Evolutionary conservation across 192 early-diverging fungal genomes (phyloP).

Genomic region (Chytriomyces confervae): DNA sequence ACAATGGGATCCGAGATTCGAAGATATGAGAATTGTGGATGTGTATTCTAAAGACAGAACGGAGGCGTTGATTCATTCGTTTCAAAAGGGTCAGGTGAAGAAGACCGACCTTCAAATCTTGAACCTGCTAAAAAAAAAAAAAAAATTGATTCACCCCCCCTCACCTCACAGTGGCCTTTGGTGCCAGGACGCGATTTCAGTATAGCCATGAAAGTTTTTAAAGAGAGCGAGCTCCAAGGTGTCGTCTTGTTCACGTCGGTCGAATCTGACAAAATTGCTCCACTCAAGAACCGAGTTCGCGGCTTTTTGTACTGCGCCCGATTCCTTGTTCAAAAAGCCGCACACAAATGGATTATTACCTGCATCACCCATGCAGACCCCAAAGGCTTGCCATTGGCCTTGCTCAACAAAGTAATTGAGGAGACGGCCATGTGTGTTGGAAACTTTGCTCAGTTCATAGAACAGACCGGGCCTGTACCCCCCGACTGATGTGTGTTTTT

Average conservation of each 20-base stretch:
- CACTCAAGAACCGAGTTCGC: neutral
- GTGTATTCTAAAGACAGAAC: neutral
- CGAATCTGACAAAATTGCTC: neutral
- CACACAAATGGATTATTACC: neutral
- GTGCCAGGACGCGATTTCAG: neutral
- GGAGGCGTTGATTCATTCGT: constrained; percentile 2
- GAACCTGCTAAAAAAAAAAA: too few relatives aligned
- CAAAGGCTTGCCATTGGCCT: neutral
- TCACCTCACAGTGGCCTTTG: neutral
- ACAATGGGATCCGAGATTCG: constrained; percentile 3
- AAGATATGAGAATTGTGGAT: neutral
- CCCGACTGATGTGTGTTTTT: too few relatives aligned
- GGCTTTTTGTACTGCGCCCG: neutral
- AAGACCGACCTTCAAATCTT: too few relatives aligned
- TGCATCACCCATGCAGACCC: neutral
- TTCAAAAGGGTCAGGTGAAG: neutral
- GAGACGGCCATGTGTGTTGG: neutral
- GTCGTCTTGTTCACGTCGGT: neutral
- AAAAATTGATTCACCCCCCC: too few relatives aligned
- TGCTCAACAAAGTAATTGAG: neutral
- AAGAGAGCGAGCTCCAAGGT: neutral
- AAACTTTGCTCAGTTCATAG: neutral
- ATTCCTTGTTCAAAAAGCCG: neutral
- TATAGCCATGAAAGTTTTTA: neutral
- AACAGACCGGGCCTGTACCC: neutral